Percentiles rank a stretch among this genome's conserved stretches.
Evolutionary conservation across 2,329 filamentous ascomycete genomes (phyloP).

Genomic region (Aaosphaeria arxii): DNA sequence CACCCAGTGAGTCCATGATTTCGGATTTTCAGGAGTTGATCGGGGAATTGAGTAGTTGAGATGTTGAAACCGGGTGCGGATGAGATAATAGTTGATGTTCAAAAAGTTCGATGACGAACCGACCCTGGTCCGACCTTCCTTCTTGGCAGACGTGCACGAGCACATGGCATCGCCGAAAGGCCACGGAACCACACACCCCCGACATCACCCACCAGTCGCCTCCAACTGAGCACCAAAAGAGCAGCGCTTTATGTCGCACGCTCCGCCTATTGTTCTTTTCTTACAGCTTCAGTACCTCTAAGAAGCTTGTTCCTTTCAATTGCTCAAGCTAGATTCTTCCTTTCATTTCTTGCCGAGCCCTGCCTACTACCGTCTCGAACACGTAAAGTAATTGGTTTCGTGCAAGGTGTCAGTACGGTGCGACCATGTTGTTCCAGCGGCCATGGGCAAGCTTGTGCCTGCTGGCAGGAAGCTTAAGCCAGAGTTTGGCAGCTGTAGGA

Average conservation of each 20-base stretch:
- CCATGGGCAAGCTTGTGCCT: constrained; percentile 37
- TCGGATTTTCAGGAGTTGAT: too few species aligned
- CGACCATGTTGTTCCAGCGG: constrained; percentile 32
- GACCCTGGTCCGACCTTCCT: neutral
- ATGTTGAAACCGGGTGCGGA: too few species aligned
- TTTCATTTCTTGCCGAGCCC: constrained; percentile 22
- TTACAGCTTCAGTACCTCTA: constrained; percentile 12
- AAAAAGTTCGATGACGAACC: neutral
- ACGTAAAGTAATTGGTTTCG: neutral
- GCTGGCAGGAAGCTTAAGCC: constrained; percentile 34
- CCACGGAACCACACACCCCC: constrained; percentile 22
- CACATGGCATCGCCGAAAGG: constrained; percentile 17
- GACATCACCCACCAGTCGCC: constrained; percentile 12
- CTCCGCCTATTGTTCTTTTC: constrained; percentile 20
- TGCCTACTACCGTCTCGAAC: neutral
- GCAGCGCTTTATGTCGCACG: constrained; percentile 22
- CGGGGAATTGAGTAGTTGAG: neutral
- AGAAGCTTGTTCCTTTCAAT: constrained; percentile 14
- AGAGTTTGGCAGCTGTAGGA: constrained; percentile 24
- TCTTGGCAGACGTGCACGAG: neutral
- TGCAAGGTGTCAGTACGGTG: constrained; percentile 4
- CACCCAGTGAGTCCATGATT: constrained; percentile 32
- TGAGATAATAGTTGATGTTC: neutral
- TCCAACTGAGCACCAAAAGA: neutral
- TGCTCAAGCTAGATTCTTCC: constrained; percentile 20